Percentiles rank a stretch among this genome's conserved stretches.
These are phyloP conservation scores for Puya raimondii DNA, from an alignment of 176 grass and related monocot species.

Conservation along the genomic window DNA sequence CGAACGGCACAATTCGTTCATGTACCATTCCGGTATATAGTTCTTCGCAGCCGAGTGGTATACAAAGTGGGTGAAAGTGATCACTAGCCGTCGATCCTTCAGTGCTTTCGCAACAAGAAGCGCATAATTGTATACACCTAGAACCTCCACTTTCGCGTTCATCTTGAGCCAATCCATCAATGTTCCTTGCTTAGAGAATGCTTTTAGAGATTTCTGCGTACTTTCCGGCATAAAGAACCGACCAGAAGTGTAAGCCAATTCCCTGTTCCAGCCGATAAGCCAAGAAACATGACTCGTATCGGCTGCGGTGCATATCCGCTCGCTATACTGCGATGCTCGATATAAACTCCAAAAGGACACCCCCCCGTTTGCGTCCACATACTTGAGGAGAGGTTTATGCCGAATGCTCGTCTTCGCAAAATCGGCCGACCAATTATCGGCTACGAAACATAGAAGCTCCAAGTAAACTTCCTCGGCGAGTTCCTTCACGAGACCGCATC, in stretches of 20 bases:
- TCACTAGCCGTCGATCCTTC: constrained; percentile 16
- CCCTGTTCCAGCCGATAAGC: constrained; percentile 50
- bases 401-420: constrained; percentile 29
- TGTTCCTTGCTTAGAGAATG: not conserved
- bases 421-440: constrained; percentile 20
- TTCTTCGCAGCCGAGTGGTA: constrained; percentile 28
- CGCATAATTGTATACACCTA: constrained; percentile 26
- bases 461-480: constrained; percentile 41
- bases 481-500: constrained; percentile 38
- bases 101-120: constrained; percentile 15
- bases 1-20: not conserved
- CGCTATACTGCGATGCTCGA: not conserved
- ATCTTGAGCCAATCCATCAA: constrained; percentile 34
- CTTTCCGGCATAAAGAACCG: constrained; percentile 22
- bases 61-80: constrained; percentile 49
- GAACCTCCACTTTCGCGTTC: constrained; percentile 25
- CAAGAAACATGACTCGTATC: constrained; percentile 22
- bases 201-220: constrained; percentile 23
- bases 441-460: constrained; percentile 42
- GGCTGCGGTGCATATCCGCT: constrained; percentile 41
- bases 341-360: constrained; percentile 36
- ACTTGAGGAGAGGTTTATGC: constrained; percentile 48
- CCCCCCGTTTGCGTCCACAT: constrained; percentile 21
- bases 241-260: constrained; percentile 34
- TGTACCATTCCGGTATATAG: not conserved